Percentiles rank a stretch among this genome's conserved stretches.
Evolutionary conservation across 2,329 filamentous ascomycete species (phyloP).

Genomic region (Neocatenulostroma microsporum): DNA sequence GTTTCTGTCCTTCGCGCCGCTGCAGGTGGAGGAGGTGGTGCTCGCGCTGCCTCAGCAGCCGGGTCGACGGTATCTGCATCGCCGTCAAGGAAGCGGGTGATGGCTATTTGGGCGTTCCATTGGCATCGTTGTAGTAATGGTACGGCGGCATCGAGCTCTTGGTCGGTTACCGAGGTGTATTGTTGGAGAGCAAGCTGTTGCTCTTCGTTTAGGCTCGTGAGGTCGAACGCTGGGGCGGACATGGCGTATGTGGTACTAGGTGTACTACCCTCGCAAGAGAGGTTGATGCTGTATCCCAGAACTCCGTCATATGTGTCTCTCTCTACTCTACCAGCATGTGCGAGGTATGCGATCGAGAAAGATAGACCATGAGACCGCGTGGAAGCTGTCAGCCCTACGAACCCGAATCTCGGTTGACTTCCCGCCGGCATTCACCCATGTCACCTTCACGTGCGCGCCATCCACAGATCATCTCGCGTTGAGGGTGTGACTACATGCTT

Average conservation of each 20-base stretch:
- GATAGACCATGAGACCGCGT: too few relatives aligned
- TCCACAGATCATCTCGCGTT: too few relatives aligned
- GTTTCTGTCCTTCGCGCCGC: constrained; percentile 63
- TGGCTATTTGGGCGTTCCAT: constrained; percentile 96
- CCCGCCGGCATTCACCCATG: too few relatives aligned
- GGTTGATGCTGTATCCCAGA: too few relatives aligned
- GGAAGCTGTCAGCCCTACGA: too few relatives aligned
- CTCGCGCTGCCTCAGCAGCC: constrained; percentile 64
- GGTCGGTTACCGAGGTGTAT: constrained; percentile 79
- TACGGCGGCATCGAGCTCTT: constrained; percentile 67
- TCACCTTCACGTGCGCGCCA: too few relatives aligned
- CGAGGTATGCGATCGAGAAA: too few relatives aligned
- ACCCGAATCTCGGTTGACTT: too few relatives aligned
- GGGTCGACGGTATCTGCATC: constrained; percentile 81
- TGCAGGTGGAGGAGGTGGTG: constrained; percentile 53
- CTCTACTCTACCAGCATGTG: too few relatives aligned
- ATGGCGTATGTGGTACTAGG: constrained; percentile 21
- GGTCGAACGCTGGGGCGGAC: constrained; percentile 43
- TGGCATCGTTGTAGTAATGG: constrained; percentile 75
- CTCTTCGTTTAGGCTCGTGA: constrained; percentile 62
- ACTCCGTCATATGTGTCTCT: too few relatives aligned
- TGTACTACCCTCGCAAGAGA: too few relatives aligned
- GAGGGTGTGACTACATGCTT: too few relatives aligned
- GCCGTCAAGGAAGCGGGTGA: constrained; percentile 96
- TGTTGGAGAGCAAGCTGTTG: constrained; percentile 83